Base-by-base conservation (phyloP, 306 rosid genomes). In the Nissolia schottii region DNA sequence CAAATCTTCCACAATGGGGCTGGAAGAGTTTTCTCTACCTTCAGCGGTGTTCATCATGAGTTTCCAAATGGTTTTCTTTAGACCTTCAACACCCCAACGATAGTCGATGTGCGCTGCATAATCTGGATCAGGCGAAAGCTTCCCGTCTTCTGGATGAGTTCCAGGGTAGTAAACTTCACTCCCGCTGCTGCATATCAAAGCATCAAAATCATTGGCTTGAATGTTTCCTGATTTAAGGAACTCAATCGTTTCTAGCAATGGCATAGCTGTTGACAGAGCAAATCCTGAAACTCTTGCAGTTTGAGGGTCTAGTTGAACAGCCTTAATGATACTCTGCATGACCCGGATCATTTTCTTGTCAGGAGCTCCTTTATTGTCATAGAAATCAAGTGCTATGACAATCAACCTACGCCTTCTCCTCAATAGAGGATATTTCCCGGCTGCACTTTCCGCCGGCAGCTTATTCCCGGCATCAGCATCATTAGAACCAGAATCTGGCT, bases 121-220 rank as follows among this genome's bases (percentile, higher is more conserved):
- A 55, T 78, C 82, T 0, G 73, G 77, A 71, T 78, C 82, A 16
- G 82, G 68, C 32, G 23, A 20, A 54, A 63, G 55, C 45, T 71
- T 78, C 55, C 82, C 82, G 31, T 78, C 82, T 43, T 64, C 82
- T 0, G 62, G 41, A 19, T 40, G 22, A 41, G 54, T 31, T 2
- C 68, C 73, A 1, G 82, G 82, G 32, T 78, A 78, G 68, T 78
- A 78, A 71, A 78, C 68, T 64, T 78, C 68, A 71, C 82, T 78
- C 12, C 82, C 82, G 29, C 82, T 78, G 10, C 82, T 78, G 45
- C 82, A 78, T 63, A 71, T 78, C 6, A 78, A 63, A 31, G 54
- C 82, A 71, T 78, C 82, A 54, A 78, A 78, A 54, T 71, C 82
- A 23, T 71, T 78, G 3, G 19, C 73, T 71, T 31, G 77, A 24